Percentiles rank a stretch among this genome's conserved stretches.
Conservation (phyloP, 306 rosid genomes). For the Echinosophora koreensis region DNA sequence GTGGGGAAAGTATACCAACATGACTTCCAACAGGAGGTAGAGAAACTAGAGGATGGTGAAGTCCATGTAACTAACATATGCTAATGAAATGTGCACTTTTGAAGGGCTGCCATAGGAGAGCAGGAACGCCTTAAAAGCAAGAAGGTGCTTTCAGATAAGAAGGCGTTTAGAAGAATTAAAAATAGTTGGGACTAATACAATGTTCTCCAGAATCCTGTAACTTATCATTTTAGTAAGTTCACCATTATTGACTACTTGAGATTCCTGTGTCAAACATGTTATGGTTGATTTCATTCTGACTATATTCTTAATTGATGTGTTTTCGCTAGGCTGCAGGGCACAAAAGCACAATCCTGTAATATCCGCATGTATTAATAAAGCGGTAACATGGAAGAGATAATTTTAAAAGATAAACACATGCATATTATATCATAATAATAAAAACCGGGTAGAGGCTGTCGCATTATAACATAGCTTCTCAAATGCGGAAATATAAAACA, state of each 20-base stretch:
- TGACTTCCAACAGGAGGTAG: too few relatives aligned
- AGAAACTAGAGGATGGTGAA: too few relatives aligned
- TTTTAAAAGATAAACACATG: too few relatives aligned
- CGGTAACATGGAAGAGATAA: too few relatives aligned
- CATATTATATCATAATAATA: too few relatives aligned
- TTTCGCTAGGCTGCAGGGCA: conserved; percentile 37
- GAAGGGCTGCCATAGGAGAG: conserved; percentile 91
- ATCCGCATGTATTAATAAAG: too few relatives aligned
- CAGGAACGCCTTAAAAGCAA: conserved; percentile 94
- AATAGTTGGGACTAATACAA: too few relatives aligned
- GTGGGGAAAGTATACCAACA: too few relatives aligned
- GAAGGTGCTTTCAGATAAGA: conserved; percentile 82
- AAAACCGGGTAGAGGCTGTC: too few relatives aligned
- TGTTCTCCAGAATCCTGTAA: too few relatives aligned
- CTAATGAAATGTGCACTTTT: conserved; percentile 42
- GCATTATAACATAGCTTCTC: too few relatives aligned
- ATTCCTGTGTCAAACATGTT: conserved; percentile 31
- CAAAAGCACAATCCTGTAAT: conserved; percentile 30
- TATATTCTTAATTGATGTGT: conserved; percentile 8
- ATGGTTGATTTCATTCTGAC: conserved; percentile 1
- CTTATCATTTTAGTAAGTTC: conserved; percentile 47
- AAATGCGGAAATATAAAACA: too few relatives aligned
- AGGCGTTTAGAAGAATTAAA: conserved; percentile 83
- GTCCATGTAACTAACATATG: conserved; percentile 37
- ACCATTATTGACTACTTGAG: conserved; percentile 24